Conservation (phyloP, 1,139 yeast genomes). For the Komagataea norvegica region DNA sequence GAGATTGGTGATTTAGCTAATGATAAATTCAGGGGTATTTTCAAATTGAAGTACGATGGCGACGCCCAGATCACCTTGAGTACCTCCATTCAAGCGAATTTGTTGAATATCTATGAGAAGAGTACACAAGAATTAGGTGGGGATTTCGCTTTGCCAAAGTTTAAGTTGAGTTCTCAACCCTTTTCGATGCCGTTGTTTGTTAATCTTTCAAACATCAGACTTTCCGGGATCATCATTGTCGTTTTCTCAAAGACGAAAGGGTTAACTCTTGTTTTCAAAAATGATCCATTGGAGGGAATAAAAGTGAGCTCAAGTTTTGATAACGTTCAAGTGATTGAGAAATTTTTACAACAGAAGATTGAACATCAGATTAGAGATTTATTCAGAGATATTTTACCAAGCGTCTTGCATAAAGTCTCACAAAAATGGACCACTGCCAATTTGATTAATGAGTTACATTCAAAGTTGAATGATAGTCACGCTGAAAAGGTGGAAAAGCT, state of each 20-base stretch:
- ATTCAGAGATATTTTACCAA: constrained; percentile 80
- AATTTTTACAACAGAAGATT: constrained; percentile 74
- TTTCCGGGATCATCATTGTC: constrained; percentile 78
- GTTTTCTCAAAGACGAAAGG: constrained; percentile 83
- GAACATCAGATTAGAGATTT: constrained; percentile 76
- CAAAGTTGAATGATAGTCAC: constrained; percentile 30
- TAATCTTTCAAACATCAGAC: constrained; percentile 64
- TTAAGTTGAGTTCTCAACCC: constrained; percentile 61
- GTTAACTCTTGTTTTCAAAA: constrained; percentile 77
- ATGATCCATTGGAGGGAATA: constrained; percentile 81
- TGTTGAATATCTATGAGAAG: constrained; percentile 62
- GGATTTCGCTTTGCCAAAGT: constrained; percentile 59
- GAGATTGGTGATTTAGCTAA: constrained; percentile 82
- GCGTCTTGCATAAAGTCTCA: constrained; percentile 70
- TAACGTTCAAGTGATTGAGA: constrained; percentile 76
- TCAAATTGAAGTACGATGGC: constrained; percentile 75
- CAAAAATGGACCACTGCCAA: constrained; percentile 60
- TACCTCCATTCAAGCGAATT: constrained; percentile 83
- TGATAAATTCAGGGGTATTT: constrained; percentile 80
- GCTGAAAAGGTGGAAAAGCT: constrained; percentile 27
- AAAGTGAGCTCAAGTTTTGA: constrained; percentile 83
- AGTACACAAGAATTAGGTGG: constrained; percentile 38
- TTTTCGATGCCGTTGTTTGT: constrained; percentile 77
- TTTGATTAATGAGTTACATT: constrained; percentile 36
- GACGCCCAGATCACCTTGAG: constrained; percentile 76